A percentile compares a stretch with the other conserved stretches of the same genome.
phyloP scores from a whole-genome alignment of 2,329 filamentous ascomycete species.

The Cercospora canescens region DNA sequence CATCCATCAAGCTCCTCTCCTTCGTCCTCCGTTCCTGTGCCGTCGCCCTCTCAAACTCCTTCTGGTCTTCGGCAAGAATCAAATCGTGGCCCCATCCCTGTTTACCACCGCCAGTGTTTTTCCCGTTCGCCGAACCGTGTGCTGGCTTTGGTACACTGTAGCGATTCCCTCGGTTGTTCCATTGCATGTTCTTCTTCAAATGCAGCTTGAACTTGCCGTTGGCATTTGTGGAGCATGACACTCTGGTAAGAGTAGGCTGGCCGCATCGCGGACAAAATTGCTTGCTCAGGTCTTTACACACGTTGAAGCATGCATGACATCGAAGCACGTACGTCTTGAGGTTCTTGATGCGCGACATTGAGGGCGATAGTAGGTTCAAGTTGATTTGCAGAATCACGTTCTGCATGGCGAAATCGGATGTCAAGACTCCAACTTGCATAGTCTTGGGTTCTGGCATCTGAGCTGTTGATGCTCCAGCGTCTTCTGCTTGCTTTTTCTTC shows the following conservation, averaged over 20 bases:
- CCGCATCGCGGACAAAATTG: conserved; percentile 95
- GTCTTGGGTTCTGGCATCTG: conserved; percentile 56
- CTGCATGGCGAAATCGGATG: conserved; percentile 96
- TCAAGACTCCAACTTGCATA: conserved; percentile 88
- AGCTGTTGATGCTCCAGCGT: conserved; percentile 51
- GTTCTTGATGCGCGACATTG: conserved; percentile 75
- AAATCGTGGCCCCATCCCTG: conserved; percentile 82
- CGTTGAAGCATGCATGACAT: conserved; percentile 90
- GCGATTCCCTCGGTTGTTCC: conserved; percentile 88
- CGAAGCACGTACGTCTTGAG: conserved; percentile 88
- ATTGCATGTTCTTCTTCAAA: conserved; percentile 92
- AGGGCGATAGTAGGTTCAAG: conserved; percentile 79
- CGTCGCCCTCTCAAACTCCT: conserved; percentile 73
- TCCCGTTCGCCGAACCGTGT: conserved; percentile 77
- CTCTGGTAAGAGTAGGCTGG: conserved; percentile 79
- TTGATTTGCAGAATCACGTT: conserved; percentile 95
- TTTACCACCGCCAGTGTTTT: conserved; percentile 72
- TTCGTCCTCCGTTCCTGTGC: conserved; percentile 64
- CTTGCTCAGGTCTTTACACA: conserved; percentile 78
- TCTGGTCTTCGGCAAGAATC: conserved; percentile 92
- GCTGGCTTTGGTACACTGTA: conserved; percentile 92
- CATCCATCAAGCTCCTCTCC: conserved; percentile 86
- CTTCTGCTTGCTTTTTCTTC: conserved; percentile 74
- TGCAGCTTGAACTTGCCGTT: conserved; percentile 81
- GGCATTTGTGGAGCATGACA: conserved; percentile 79